Evolutionary conservation across 176 grass and related monocot species (phyloP).

Genomic region (Bolboschoenus planiculmis): DNA sequence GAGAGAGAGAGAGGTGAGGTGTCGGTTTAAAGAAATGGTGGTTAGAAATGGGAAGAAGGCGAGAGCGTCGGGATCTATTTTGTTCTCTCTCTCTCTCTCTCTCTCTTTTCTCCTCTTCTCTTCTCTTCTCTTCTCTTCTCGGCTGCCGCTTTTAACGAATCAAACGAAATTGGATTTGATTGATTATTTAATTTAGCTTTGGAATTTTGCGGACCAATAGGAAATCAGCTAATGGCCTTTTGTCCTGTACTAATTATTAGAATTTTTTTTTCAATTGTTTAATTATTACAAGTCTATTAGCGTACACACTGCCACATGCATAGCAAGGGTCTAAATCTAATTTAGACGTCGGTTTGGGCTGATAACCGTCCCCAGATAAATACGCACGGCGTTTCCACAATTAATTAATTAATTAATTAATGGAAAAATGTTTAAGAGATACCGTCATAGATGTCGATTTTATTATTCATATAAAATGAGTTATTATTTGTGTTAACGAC

Average conservation of each 20-base stretch:
- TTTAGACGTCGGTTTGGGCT: neutral
- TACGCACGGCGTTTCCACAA: neutral
- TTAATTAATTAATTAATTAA: neutral
- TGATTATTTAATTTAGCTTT: neutral
- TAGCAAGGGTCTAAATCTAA: neutral
- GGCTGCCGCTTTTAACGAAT: neutral
- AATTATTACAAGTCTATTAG: neutral
- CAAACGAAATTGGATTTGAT: neutral
- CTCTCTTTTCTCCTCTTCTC: neutral
- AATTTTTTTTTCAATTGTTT: neutral
- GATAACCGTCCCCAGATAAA: neutral
- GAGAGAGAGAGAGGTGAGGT: neutral
- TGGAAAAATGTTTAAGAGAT: too few relatives aligned
- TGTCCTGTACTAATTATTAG: slow-evolving; percentile 12
- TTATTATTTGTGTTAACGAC: too few relatives aligned
- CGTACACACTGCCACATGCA: neutral
- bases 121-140: neutral
- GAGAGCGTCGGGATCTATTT: neutral
- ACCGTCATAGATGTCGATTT: too few relatives aligned
- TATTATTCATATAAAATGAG: too few relatives aligned
- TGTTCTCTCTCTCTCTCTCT: neutral
- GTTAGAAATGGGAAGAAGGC: slow-evolving; percentile 4
- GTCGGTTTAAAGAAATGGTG: slow-evolving; percentile 3
- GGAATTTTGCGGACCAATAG: neutral
- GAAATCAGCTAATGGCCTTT: neutral